phyloP scores from a whole-genome alignment of 805 yeast species.

The Yarrowia sp. region DNA sequence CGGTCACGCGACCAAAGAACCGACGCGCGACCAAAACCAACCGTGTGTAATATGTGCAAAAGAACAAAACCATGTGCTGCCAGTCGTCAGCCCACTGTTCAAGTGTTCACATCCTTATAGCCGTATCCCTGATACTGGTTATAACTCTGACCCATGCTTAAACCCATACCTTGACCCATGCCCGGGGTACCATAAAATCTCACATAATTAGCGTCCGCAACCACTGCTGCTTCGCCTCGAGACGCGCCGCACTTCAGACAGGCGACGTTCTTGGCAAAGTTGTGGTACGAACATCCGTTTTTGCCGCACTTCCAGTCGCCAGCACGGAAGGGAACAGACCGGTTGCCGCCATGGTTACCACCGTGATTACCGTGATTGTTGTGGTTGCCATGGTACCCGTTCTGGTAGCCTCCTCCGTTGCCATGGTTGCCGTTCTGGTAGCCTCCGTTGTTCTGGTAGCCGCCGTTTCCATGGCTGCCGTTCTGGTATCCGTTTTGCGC shows the following conservation, averaged over 20 bases:
- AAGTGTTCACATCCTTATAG: constrained; percentile 4
- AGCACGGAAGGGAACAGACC: constrained; percentile 82
- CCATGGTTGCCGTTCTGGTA: background rate
- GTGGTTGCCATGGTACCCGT: background rate
- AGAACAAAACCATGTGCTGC: background rate
- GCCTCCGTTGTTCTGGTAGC: background rate
- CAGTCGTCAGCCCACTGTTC: background rate
- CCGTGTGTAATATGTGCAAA: background rate
- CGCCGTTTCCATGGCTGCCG: background rate
- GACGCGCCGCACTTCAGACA: constrained; percentile 89
- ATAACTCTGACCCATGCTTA: background rate
- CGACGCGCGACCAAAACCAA: background rate
- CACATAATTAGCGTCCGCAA: constrained; percentile 25
- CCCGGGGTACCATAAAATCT: background rate
- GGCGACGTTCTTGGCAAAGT: constrained; percentile 84
- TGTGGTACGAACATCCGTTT: constrained; percentile 80
- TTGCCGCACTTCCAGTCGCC: constrained; percentile 94
- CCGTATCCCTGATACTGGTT: constrained; percentile 13
- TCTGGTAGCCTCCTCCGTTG: background rate
- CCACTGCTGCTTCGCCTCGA: constrained; percentile 39
- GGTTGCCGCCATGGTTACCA: background rate
- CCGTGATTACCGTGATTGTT: background rate
- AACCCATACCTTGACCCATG: constrained; percentile 4
- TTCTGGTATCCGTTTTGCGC: background rate
- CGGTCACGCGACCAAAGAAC: background rate